Evolutionary conservation across 2,329 filamentous ascomycete species (phyloP).

Genomic region (Alternaria alternata): DNA sequence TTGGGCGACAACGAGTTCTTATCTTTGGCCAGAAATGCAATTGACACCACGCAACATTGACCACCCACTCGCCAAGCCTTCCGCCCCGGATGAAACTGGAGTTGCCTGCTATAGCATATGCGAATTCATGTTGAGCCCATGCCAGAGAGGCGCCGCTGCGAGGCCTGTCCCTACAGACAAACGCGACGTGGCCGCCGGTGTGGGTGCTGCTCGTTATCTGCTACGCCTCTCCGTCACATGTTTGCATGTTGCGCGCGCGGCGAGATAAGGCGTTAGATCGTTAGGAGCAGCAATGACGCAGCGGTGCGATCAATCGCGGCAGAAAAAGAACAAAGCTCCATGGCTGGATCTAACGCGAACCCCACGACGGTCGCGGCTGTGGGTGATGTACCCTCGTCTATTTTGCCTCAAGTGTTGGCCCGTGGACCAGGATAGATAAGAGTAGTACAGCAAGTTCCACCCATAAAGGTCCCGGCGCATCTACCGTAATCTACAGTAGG

Average conservation of each 20-base stretch:
- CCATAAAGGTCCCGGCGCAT: constrained; percentile 45
- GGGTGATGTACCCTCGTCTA: constrained; percentile 45
- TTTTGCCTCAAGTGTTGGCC: constrained; percentile 45
- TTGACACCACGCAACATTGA: constrained; percentile 28
- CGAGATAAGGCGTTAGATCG: constrained; percentile 31
- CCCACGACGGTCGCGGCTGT: constrained; percentile 46
- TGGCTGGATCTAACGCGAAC: constrained; percentile 42
- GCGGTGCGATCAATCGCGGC: constrained; percentile 30
- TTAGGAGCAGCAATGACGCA: constrained; percentile 37
- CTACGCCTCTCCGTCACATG: constrained; percentile 12
- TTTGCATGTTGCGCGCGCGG: constrained; percentile 23
- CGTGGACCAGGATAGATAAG: constrained; percentile 50
- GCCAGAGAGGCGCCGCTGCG: constrained; percentile 18
- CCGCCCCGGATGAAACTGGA: constrained; percentile 35
- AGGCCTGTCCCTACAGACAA: constrained; percentile 12
- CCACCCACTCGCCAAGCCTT: constrained; percentile 43
- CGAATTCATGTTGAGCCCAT: constrained; percentile 12
- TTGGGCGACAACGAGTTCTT: constrained; percentile 10
- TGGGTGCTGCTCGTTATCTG: constrained; percentile 26
- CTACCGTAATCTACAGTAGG: constrained; percentile 41
- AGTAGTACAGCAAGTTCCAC: constrained; percentile 43
- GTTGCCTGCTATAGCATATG: constrained; percentile 11
- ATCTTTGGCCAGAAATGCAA: constrained; percentile 21
- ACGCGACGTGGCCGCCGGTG: constrained; percentile 23
- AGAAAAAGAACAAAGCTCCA: constrained; percentile 45